A percentile compares a stretch with the other conserved stretches of the same genome.
phyloP scores from a whole-genome alignment of 2,329 filamentous ascomycete species.

The Penicillium sp. region DNA sequence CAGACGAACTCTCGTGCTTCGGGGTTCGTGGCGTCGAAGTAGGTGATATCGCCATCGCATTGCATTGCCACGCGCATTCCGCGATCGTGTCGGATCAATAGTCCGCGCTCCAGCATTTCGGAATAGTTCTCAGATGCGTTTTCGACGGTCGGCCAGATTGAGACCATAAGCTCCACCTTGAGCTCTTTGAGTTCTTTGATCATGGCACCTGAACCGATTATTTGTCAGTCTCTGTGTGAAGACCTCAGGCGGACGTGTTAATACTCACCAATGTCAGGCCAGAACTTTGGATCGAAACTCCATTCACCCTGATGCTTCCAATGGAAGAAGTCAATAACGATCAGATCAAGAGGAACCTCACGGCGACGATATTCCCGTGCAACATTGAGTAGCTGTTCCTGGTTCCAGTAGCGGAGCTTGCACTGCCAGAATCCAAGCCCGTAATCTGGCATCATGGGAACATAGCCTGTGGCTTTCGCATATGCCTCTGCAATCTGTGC shows the following conservation, averaged over 20 bases:
- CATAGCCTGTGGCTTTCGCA: conserved; percentile 57
- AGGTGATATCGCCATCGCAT: conserved; percentile 59
- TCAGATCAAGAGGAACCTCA: conserved; percentile 61
- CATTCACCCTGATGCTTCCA: conserved; percentile 69
- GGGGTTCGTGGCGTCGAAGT: conserved; percentile 66
- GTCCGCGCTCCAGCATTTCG: conserved; percentile 63
- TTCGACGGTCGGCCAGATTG: conserved; percentile 69
- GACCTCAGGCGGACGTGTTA: background rate
- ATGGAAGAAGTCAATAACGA: conserved; percentile 70
- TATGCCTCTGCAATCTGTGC: conserved; percentile 60
- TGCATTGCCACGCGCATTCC: conserved; percentile 62
- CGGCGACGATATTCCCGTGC: conserved; percentile 61
- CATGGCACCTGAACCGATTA: conserved; percentile 55
- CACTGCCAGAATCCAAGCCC: conserved; percentile 70
- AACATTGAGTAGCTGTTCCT: conserved; percentile 62
- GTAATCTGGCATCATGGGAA: conserved; percentile 69
- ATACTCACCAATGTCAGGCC: conserved; percentile 60
- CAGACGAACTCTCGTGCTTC: conserved; percentile 61
- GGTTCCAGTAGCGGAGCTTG: conserved; percentile 66
- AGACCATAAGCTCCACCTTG: conserved; percentile 67
- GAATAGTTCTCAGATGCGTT: conserved; percentile 59
- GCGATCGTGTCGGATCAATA: conserved; percentile 62
- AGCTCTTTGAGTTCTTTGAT: conserved; percentile 60
- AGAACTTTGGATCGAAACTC: conserved; percentile 65
- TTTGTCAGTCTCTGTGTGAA: background rate